Percentiles rank a stretch among this genome's conserved stretches.
Evolutionary conservation across 2,329 filamentous ascomycete species (phyloP).

Genomic region (Dothideomycetes sp.): DNA sequence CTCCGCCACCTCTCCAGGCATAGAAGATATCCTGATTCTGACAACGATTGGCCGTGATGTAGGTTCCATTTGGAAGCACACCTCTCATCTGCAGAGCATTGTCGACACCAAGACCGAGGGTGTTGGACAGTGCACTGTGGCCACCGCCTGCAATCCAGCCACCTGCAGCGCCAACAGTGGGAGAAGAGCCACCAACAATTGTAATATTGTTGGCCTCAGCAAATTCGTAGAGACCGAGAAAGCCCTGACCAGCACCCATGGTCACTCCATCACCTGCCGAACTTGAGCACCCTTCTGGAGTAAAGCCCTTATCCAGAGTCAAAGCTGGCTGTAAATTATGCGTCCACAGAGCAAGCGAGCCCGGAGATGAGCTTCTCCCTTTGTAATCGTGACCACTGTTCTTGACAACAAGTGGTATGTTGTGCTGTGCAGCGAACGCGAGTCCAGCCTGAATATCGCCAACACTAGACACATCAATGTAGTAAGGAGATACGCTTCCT

Average conservation of each 20-base stretch:
- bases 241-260: constrained; percentile 44
- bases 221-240: constrained; percentile 36
- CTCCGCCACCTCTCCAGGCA: constrained; percentile 51
- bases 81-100: constrained; percentile 38
- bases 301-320: constrained; percentile 34
- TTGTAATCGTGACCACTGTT: constrained; percentile 35
- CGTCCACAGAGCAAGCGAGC: constrained; percentile 46
- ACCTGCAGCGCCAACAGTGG: constrained; percentile 47
- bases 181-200: constrained; percentile 44
- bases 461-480: constrained; percentile 18
- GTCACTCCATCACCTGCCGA: constrained; percentile 45
- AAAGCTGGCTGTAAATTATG: constrained; percentile 40
- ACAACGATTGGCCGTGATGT: constrained; percentile 36
- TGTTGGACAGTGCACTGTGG: constrained; percentile 41
- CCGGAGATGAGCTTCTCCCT: constrained; percentile 52
- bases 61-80: constrained; percentile 38
- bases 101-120: constrained; percentile 50
- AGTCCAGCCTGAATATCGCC: constrained; percentile 16
- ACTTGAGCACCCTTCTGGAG: too few relatives aligned
- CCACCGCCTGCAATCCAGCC: constrained; percentile 53
- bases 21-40: constrained; percentile 50
- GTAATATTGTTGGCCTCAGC: constrained; percentile 35
- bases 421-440: constrained; percentile 34
- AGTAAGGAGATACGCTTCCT: too few relatives aligned
- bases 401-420: constrained; percentile 38